Evolutionary conservation across 208 protist species (phyloP), one percentile per base, ranked within the genome.

Genomic region (Acanthamoeba castellanii): DNA sequence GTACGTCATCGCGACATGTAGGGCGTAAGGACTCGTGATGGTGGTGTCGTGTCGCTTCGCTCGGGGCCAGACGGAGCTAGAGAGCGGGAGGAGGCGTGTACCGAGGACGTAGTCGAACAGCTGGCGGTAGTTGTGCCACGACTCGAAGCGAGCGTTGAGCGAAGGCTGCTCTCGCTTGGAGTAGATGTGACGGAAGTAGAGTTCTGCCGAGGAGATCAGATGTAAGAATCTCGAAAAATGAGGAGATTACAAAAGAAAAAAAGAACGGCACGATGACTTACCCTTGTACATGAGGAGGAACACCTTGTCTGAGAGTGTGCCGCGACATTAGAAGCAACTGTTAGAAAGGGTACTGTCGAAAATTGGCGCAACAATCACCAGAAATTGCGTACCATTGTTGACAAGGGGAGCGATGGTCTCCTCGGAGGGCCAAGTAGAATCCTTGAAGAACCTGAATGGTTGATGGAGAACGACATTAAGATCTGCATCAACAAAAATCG

Each of bases 111-210:
- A 96, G 85, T 98, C 90, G 92, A 99, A 98, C 42, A 99, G 93
- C 45, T 95, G 42, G 59, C 66, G 94, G 96, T 98, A 99, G 95
- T 98, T 98, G 66, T 97, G 85, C 95, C 95, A 99, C 34, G 97
- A 97, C 47, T 95, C 96, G 90, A 97, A 90, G 55, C 96, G 96
- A 22, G 97, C 85, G 64, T 96, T 96, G 50, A 98, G 74, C 50
- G 95, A 97, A 55, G 95, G 95, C 45, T 45, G 93, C 61, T 96
- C 57, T 22, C 96, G 94, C 64, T 96, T 97, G n/a, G 96, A 66
- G 78, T 98, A 98, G 59, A 98, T 97, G 95, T 98, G 97, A 66
- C 98, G 96, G 94, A 96, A 98, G 96, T 98, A 98, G 30, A 98
- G 93, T 94, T 98, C 98, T 61, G 95, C 95, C 11, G 96, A 98